These are phyloP conservation scores for Leishmania guyanensis DNA, from an alignment of 208 protist genomes.

Conservation along the genomic window DNA sequence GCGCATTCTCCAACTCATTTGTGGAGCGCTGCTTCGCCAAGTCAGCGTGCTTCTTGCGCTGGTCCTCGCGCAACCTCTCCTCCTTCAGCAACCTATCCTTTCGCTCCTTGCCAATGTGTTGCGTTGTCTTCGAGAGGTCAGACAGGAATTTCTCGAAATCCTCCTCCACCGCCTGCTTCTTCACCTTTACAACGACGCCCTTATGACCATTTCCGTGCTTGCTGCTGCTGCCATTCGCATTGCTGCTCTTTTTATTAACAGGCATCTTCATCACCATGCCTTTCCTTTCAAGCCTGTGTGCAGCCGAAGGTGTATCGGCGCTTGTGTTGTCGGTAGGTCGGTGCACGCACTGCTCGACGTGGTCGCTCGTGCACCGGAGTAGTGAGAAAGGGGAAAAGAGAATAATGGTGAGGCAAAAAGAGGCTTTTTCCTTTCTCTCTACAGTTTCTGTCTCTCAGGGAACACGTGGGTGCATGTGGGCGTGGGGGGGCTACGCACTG, in stretches of 20 bases:
- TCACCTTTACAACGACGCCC: slow-evolving; percentile 35
- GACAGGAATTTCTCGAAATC: slow-evolving; percentile 77
- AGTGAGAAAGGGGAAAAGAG: background rate
- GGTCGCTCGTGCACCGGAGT: background rate
- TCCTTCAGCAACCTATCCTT: slow-evolving; percentile 39
- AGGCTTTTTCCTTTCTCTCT: background rate
- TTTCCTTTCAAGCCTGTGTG: background rate
- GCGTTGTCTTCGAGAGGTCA: slow-evolving; percentile 66
- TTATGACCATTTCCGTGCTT: slow-evolving; percentile 20
- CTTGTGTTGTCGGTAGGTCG: background rate
- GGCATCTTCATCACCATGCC: background rate
- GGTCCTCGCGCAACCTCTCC: slow-evolving; percentile 38
- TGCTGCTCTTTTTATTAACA: background rate
- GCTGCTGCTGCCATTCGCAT: slow-evolving; percentile 13
- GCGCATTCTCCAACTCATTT: slow-evolving; percentile 51
- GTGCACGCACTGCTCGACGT: background rate
- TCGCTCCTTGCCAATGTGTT: slow-evolving; percentile 44
- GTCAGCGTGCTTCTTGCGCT: slow-evolving; percentile 46
- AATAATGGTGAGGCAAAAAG: background rate
- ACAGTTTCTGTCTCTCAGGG: too few species aligned
- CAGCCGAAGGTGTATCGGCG: background rate
- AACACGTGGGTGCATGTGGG: too few species aligned
- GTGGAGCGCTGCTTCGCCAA: slow-evolving; percentile 39
- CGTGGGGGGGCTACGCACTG: too few species aligned
- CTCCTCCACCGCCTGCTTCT: slow-evolving; percentile 59